Conservation (phyloP, 306 rosid genomes). For the Inga leiocalycina region DNA sequence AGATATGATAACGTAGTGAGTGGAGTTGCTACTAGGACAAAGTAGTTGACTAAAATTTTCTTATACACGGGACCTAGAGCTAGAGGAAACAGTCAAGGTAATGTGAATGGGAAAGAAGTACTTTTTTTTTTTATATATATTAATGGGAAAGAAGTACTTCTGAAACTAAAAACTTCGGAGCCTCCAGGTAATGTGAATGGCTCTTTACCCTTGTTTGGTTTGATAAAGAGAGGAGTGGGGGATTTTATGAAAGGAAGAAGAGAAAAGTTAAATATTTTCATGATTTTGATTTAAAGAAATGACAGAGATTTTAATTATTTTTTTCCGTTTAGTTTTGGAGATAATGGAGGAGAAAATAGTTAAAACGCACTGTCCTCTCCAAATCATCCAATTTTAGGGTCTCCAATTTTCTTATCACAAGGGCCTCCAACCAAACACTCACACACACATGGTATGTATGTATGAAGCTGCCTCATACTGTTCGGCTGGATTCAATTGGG, state of each 20-base stretch:
- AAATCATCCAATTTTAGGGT: too few species aligned
- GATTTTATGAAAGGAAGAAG: neutral
- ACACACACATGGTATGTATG: neutral
- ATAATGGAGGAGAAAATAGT: neutral
- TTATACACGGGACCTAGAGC: too few species aligned
- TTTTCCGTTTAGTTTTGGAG: neutral
- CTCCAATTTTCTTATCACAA: neutral
- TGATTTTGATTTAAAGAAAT: neutral
- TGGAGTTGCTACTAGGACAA: too few species aligned
- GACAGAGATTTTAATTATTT: too few species aligned
- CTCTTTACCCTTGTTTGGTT: neutral
- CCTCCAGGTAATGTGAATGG: neutral
- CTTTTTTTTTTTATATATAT: neutral
- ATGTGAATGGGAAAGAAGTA: too few species aligned
- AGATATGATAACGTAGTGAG: too few species aligned
- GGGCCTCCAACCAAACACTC: neutral
- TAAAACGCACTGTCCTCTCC: neutral
- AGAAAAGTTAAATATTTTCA: neutral
- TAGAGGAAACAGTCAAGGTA: too few species aligned
- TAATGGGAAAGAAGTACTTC: too few species aligned
- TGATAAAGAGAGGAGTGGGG: neutral
- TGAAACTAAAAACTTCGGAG: neutral
- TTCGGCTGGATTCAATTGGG: neutral
- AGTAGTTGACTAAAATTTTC: too few species aligned
- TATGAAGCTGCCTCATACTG: neutral